These are phyloP conservation scores for Rhododendron kiyosumense DNA, from an alignment of 148 eudicot genomes.

Conservation along the genomic window DNA sequence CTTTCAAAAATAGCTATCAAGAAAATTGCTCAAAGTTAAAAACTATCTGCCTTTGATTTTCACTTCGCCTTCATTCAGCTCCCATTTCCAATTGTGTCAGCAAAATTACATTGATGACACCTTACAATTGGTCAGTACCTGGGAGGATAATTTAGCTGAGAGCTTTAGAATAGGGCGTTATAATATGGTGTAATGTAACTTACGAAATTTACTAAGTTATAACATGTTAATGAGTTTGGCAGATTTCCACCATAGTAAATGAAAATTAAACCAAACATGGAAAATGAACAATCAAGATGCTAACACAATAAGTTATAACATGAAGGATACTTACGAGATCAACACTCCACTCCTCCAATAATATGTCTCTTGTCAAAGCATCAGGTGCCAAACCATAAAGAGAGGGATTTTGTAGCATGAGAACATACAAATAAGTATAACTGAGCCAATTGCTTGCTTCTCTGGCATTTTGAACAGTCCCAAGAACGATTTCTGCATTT, in stretches of 20 bases:
- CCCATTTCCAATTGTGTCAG: too few species aligned
- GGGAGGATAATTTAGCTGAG: not conserved
- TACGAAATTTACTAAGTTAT: not conserved
- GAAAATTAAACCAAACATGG: not conserved
- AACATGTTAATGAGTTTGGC: not conserved
- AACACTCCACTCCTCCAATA: constrained; percentile 77
- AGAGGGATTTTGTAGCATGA: constrained; percentile 69
- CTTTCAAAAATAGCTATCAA: not conserved
- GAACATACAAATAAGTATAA: constrained; percentile 75
- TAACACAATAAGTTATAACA: not conserved
- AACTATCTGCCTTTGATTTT: not conserved
- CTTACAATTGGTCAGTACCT: not conserved
- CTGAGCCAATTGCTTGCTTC: constrained; percentile 84
- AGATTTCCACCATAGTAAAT: not conserved
- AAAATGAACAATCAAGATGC: not conserved
- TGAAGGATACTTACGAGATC: constrained; percentile 46
- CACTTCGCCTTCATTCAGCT: not conserved
- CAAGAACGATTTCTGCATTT: constrained; percentile 96
- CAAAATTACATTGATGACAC: not conserved
- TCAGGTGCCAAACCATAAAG: constrained; percentile 66
- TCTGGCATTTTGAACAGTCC: constrained; percentile 87
- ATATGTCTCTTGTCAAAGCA: constrained; percentile 37
- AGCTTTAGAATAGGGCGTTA: not conserved
- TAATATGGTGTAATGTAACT: not conserved
- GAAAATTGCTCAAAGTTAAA: not conserved